phyloP scores from a whole-genome alignment of 2,329 filamentous ascomycete genomes.

The Bipolaris bicolor region DNA sequence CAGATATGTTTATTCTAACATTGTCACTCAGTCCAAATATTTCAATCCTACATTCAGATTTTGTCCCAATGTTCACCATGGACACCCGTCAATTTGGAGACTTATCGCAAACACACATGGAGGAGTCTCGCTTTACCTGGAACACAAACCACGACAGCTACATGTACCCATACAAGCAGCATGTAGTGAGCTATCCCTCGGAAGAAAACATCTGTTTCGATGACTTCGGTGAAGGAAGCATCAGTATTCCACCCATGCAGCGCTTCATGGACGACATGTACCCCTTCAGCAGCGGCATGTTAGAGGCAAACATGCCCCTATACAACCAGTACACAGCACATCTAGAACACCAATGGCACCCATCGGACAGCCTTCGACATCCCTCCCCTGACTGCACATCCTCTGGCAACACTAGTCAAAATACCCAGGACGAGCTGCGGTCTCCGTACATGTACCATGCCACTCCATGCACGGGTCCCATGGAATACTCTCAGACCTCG shows the following conservation, averaged over 20 bases:
- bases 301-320: slow-evolving; percentile 36
- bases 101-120: slow-evolving; percentile 39
- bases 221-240: slow-evolving; percentile 24
- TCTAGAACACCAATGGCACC: slow-evolving; percentile 33
- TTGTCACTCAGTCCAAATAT: background rate
- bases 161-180: slow-evolving; percentile 22
- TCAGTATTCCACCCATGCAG: slow-evolving; percentile 41
- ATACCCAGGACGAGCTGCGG: slow-evolving; percentile 38
- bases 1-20: background rate
- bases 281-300: slow-evolving; percentile 34
- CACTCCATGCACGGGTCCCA: slow-evolving; percentile 27
- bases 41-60: background rate
- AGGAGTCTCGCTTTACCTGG: slow-evolving; percentile 29
- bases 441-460: slow-evolving; percentile 32
- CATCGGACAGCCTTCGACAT: slow-evolving; percentile 30
- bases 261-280: slow-evolving; percentile 43
- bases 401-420: slow-evolving; percentile 41
- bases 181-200: slow-evolving; percentile 13
- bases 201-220: slow-evolving; percentile 30
- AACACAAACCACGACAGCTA: slow-evolving; percentile 18
- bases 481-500: slow-evolving; percentile 23
- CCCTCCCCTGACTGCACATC: slow-evolving; percentile 45
- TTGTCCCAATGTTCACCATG: slow-evolving; percentile 15
- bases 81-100: slow-evolving; percentile 36
- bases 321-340: slow-evolving; percentile 23